Conservation (phyloP, 345 rosid species). For the Cardamine resedifolia region DNA sequence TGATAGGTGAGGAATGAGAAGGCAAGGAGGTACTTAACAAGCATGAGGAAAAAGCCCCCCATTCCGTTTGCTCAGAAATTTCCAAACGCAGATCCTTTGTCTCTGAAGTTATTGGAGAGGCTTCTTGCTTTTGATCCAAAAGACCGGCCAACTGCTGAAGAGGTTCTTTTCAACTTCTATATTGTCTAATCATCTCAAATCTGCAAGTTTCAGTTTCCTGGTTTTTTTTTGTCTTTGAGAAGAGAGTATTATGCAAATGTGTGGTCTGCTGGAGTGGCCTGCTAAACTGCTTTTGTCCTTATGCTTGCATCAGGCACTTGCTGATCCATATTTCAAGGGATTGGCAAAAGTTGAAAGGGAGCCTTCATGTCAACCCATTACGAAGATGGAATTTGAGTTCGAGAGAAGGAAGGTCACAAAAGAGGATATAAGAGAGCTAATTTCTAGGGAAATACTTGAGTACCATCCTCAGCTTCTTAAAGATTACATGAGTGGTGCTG, state of each 20-base stretch:
- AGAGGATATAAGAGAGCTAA: slow-evolving; percentile 85
- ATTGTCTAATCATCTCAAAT: not conserved
- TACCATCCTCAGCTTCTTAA: slow-evolving; percentile 94
- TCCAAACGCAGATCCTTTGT: slow-evolving; percentile 81
- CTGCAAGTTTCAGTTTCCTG: not conserved
- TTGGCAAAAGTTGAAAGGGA: slow-evolving; percentile 89
- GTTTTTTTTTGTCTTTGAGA: not conserved
- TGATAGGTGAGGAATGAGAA: slow-evolving; percentile 86
- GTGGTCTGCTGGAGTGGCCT: not conserved
- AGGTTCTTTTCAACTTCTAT: slow-evolving; percentile 48
- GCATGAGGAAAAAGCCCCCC: slow-evolving; percentile 92
- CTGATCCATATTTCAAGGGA: slow-evolving; percentile 90
- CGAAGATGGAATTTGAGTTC: slow-evolving; percentile 97
- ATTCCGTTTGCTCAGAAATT: slow-evolving; percentile 71
- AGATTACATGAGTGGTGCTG: slow-evolving; percentile 83
- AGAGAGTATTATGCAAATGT: not conserved
- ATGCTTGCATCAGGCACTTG: slow-evolving; percentile 61
- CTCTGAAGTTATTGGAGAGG: slow-evolving; percentile 65
- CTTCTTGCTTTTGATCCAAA: slow-evolving; percentile 95
- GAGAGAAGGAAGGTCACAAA: slow-evolving; percentile 91
- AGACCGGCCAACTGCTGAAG: slow-evolving; percentile 87
- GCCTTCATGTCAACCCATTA: slow-evolving; percentile 89
- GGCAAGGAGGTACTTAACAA: slow-evolving; percentile 87
- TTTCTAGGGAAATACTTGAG: slow-evolving; percentile 82
- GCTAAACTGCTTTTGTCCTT: slow-evolving; percentile 1